These are phyloP conservation scores for Volvox africanus DNA, from an alignment of 139 green algal species.

Conservation along the genomic window DNA sequence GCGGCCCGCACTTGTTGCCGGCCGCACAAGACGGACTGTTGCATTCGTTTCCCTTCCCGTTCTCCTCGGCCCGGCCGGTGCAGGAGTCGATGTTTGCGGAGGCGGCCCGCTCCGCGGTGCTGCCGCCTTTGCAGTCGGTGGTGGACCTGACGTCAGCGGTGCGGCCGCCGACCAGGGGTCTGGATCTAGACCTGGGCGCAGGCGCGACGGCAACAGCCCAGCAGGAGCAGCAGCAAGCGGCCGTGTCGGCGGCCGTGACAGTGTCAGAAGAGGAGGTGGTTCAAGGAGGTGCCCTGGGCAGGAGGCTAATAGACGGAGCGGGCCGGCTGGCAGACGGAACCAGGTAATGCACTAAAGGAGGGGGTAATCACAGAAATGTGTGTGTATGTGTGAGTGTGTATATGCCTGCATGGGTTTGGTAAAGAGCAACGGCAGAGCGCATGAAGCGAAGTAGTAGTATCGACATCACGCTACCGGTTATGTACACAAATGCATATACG, in stretches of 20 bases:
- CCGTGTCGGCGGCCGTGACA: neutral
- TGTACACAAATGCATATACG: too few species aligned
- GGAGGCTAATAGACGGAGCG: slow-evolving; percentile 66
- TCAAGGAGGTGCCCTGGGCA: slow-evolving; percentile 38
- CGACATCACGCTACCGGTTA: too few species aligned
- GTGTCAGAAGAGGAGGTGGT: slow-evolving; percentile 28
- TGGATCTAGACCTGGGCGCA: slow-evolving; percentile 20
- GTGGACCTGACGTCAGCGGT: slow-evolving; percentile 75
- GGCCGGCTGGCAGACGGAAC: slow-evolving; percentile 78
- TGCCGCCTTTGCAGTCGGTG: slow-evolving; percentile 77
- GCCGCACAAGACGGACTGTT: too few species aligned
- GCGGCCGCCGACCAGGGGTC: slow-evolving; percentile 57
- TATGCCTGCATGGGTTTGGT: too few species aligned
- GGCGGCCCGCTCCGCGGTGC: slow-evolving; percentile 35
- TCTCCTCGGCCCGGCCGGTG: neutral
- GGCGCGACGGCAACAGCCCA: neutral
- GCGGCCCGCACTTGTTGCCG: too few species aligned
- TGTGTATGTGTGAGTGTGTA: too few species aligned
- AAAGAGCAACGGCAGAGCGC: too few species aligned
- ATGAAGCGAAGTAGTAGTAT: too few species aligned
- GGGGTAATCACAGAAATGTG: neutral
- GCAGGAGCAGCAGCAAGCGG: neutral
- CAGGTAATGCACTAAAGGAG: slow-evolving; percentile 39
- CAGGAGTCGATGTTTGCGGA: slow-evolving; percentile 61
- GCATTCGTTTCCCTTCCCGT: neutral